Base-by-base conservation (phyloP, 2,329 filamentous ascomycete species). In the Aureobasidium sp. region DNA sequence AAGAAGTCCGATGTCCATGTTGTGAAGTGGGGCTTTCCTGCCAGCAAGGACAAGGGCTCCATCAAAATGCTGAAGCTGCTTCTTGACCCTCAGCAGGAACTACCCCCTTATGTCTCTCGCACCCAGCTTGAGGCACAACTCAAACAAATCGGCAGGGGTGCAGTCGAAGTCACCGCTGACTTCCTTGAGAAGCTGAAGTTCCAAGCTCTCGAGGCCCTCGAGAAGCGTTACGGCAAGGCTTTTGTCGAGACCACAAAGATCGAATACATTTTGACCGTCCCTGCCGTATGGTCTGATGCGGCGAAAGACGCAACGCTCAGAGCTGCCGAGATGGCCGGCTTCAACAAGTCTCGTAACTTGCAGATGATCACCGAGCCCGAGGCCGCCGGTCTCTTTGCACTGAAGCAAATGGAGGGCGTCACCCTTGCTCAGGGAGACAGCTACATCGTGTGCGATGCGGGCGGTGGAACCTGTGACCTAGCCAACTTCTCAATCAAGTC, bases 41-140 rank as follows among this genome's bases (percentile, higher is more conserved):
- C 11, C 7, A n/a, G 11, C 8, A 7, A 37, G 10, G 32, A 48
- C 11, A 37, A 48, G 21, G 44, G 27, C 3, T 14, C 2, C 90
- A 66, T 88, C 90, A 74, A 84, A 82, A 62, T 85, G 65, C 88
- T 91, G 73, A 91, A 91, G 73, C 78, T 91, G 22, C 90, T 90
- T 63, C 81, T 91, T 32, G 87, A 91, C 66, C 81, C 85, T 21
- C 83, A 84, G 37, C 87, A 90, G 68, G 87, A 88, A 68, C 76
- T 91, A 19, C 87, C 87, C 7, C 86, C 88, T 59, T 91, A 90
- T 60, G 85, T 90, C 56, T 87, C 83, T 61, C 84, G 85, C 6
- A 76, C 87, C 24, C 86, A 90, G 66, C 55, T 55, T 12, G 85
- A 85, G 0, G 83, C 84, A 0, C 85, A 88, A 66, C 76, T 90